Conservation (phyloP, 768 basidiomycete species). For the Trametes sanguinea region DNA sequence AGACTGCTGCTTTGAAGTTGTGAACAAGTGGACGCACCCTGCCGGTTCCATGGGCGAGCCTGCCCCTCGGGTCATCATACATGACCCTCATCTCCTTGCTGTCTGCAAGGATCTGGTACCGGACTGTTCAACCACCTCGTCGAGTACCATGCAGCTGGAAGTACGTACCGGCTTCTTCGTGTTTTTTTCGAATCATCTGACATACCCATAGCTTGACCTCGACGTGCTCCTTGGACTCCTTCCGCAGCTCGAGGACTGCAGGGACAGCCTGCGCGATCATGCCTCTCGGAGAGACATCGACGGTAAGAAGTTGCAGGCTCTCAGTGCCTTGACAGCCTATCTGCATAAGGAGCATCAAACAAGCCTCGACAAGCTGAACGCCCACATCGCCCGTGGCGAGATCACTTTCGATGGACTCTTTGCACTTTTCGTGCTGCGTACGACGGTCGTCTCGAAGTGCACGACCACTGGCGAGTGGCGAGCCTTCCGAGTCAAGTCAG, state of each 20-base stretch:
- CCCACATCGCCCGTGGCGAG: constrained; percentile 53
- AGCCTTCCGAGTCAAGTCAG: constrained; percentile 48
- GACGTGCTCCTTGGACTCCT: constrained; percentile 57
- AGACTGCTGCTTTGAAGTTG: constrained; percentile 51
- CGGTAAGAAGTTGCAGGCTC: constrained; percentile 43
- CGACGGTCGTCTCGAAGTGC: constrained; percentile 52
- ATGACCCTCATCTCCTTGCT: constrained; percentile 58
- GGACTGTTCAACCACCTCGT: constrained; percentile 53
- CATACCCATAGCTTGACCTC: constrained; percentile 50
- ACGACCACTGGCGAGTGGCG: constrained; percentile 54
- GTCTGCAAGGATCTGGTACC: constrained; percentile 60
- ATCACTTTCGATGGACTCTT: constrained; percentile 56
- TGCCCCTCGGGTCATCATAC: constrained; percentile 54
- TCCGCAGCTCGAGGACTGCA: constrained; percentile 48
- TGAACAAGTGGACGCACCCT: constrained; percentile 46
- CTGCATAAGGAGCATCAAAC: constrained; percentile 50
- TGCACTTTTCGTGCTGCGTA: constrained; percentile 53
- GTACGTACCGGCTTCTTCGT: constrained; percentile 33
- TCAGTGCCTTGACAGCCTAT: constrained; percentile 38
- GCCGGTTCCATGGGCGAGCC: constrained; percentile 38
- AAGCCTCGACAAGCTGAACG: constrained; percentile 48
- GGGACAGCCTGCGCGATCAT: constrained; percentile 40
- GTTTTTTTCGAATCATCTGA: constrained; percentile 54
- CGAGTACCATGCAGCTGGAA: constrained; percentile 21
- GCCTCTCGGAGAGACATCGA: constrained; percentile 37